A percentile compares a stretch with the other conserved stretches of the same genome.
phyloP scores from a whole-genome alignment of 2,329 filamentous ascomycete species.

The Paracorniculantispora psalliotae region DNA sequence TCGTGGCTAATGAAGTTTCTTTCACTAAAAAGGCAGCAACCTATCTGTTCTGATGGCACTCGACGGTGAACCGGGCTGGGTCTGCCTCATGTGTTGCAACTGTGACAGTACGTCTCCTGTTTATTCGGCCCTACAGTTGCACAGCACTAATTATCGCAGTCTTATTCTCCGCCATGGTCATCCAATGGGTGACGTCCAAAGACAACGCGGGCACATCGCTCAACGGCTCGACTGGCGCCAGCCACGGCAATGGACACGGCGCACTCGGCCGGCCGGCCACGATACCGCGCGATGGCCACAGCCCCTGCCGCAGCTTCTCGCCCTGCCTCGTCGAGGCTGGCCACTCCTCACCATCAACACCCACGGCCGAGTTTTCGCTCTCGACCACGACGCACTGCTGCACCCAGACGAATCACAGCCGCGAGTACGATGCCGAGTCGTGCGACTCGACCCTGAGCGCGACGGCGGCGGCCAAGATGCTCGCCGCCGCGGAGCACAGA shows the following conservation, averaged over 20 bases:
- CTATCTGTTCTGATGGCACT: slow-evolving; percentile 54
- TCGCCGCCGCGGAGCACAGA: neutral
- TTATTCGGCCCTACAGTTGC: neutral
- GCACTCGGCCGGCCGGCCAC: neutral
- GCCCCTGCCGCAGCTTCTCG: neutral
- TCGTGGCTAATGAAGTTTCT: too few species aligned
- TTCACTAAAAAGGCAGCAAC: slow-evolving; percentile 36
- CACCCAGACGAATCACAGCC: slow-evolving; percentile 7
- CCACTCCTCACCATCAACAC: slow-evolving; percentile 10
- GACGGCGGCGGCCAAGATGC: slow-evolving; percentile 4
- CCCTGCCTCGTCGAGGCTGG: neutral
- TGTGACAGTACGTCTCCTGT: slow-evolving; percentile 46
- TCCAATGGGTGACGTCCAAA: slow-evolving; percentile 54
- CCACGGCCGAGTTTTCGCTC: slow-evolving; percentile 25
- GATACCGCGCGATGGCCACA: neutral
- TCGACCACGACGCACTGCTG: slow-evolving; percentile 18
- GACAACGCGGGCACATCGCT: slow-evolving; percentile 36
- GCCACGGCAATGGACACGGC: slow-evolving; percentile 7
- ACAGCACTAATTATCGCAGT: slow-evolving; percentile 32
- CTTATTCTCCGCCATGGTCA: slow-evolving; percentile 54
- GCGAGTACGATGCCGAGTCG: slow-evolving; percentile 17
- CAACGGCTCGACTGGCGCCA: slow-evolving; percentile 15
- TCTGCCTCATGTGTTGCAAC: slow-evolving; percentile 62
- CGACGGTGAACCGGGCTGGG: slow-evolving; percentile 58
- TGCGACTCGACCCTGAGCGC: slow-evolving; percentile 8